phyloP scores from a whole-genome alignment of 1,284 basidiomycete genomes.

The Fomitopsis betulina region DNA sequence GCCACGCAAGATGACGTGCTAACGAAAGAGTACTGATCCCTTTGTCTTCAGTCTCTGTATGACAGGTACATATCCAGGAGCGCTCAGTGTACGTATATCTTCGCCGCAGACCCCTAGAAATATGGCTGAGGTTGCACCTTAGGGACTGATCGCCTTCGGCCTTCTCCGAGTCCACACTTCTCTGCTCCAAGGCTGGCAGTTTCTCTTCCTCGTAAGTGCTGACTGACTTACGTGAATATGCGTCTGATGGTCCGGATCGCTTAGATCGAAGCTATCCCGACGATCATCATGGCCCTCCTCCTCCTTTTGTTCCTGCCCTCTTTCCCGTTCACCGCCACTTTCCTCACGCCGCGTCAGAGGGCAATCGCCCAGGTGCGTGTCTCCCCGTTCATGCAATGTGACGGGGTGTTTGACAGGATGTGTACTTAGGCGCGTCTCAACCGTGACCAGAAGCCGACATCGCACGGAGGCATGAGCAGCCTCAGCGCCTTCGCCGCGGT shows the following conservation, averaged over 20 bases:
- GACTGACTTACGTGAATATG: background rate
- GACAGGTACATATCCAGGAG: constrained; percentile 50
- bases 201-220: constrained; percentile 43
- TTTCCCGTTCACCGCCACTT: constrained; percentile 33
- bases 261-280: constrained; percentile 51
- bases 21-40: background rate
- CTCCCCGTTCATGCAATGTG: background rate
- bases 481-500: constrained; percentile 50
- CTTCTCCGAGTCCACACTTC: constrained; percentile 46
- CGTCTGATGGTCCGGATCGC: background rate
- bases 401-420: background rate
- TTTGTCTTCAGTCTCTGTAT: constrained; percentile 37
- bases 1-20: background rate
- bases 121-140: background rate
- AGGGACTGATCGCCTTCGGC: constrained; percentile 51
- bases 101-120: background rate
- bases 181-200: constrained; percentile 47
- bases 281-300: constrained; percentile 41
- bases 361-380: constrained; percentile 37
- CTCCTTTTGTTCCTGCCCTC: constrained; percentile 44
- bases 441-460: constrained; percentile 48
- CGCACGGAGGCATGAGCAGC: constrained; percentile 52
- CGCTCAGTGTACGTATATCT: constrained; percentile 39
- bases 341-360: constrained; percentile 39
- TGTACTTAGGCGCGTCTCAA: constrained; percentile 40